phyloP scores from a whole-genome alignment of 2,329 filamentous ascomycete genomes.

The Leptographium radiaticola region DNA sequence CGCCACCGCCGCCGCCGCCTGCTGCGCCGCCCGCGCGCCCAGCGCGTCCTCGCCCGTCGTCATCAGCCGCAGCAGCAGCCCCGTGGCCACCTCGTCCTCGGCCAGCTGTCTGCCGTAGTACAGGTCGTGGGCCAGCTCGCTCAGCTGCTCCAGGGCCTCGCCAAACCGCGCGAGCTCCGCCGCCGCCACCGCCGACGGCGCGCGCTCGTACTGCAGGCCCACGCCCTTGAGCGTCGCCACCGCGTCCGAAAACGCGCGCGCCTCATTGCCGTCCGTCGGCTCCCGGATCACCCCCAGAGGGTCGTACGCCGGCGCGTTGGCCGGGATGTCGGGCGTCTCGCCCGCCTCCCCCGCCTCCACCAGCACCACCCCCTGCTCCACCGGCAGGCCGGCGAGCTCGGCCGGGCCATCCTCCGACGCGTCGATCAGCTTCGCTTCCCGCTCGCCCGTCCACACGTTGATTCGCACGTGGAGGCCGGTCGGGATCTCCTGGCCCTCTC shows the following conservation, averaged over 20 bases:
- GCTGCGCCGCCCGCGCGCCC: slow-evolving; percentile 24
- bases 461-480: slow-evolving; percentile 52
- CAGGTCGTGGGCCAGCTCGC: slow-evolving; percentile 53
- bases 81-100: slow-evolving; percentile 39
- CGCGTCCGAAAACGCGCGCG: slow-evolving; percentile 30
- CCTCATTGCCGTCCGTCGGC: slow-evolving; percentile 24
- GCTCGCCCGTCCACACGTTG: slow-evolving; percentile 49
- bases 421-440: slow-evolving; percentile 54
- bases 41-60: slow-evolving; percentile 15
- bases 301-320: slow-evolving; percentile 44
- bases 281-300: slow-evolving; percentile 42
- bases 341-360: slow-evolving; percentile 21
- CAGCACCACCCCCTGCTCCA: slow-evolving; percentile 38
- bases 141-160: slow-evolving; percentile 41
- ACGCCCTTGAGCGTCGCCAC: slow-evolving; percentile 36
- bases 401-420: slow-evolving; percentile 35
- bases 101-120: slow-evolving; percentile 55
- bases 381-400: slow-evolving; percentile 33
- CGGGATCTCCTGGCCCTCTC: slow-evolving; percentile 52
- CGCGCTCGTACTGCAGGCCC: not conserved
- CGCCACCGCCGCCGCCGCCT: slow-evolving; percentile 44
- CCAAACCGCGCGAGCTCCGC: slow-evolving; percentile 24
- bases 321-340: slow-evolving; percentile 21
- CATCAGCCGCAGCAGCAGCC: slow-evolving; percentile 45
- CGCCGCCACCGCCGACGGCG: slow-evolving; percentile 7